Evolutionary conservation across 768 basidiomycete genomes (phyloP).

Genomic region (Cyathus striatus): DNA sequence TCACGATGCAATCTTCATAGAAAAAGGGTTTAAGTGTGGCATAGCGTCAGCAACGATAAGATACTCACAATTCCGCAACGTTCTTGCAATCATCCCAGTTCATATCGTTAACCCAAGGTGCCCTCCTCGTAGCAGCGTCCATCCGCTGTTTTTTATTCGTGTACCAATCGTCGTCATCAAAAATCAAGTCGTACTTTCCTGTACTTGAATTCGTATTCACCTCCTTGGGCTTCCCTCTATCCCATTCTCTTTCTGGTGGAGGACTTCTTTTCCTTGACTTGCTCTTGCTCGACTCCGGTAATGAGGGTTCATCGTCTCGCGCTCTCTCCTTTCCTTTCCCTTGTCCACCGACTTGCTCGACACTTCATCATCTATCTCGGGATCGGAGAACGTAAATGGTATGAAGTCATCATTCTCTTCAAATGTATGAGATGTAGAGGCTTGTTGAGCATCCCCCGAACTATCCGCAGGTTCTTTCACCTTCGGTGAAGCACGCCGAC

Average conservation of each 20-base stretch:
- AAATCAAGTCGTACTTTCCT: slow-evolving; percentile 37
- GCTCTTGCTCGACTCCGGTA: slow-evolving; percentile 6
- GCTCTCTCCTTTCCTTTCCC: slow-evolving; percentile 14
- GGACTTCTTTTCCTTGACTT: slow-evolving; percentile 5
- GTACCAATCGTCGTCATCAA: slow-evolving; percentile 45
- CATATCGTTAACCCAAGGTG: slow-evolving; percentile 67
- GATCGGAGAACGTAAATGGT: slow-evolving; percentile 14
- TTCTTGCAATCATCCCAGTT: slow-evolving; percentile 73
- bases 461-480: neutral
- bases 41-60: slow-evolving; percentile 1
- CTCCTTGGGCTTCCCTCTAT: slow-evolving; percentile 26
- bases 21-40: slow-evolving; percentile 5
- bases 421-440: too few species aligned
- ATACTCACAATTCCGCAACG: slow-evolving; percentile 77
- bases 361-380: slow-evolving; percentile 10
- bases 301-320: neutral
- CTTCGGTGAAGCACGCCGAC: slow-evolving; percentile 11
- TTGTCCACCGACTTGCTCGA: slow-evolving; percentile 2
- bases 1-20: slow-evolving; percentile 74
- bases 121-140: slow-evolving; percentile 47
- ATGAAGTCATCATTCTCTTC: slow-evolving; percentile 27
- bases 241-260: slow-evolving; percentile 18
- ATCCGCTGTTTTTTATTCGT: slow-evolving; percentile 48
- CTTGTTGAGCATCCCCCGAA: too few species aligned
- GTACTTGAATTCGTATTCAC: slow-evolving; percentile 26